These are phyloP conservation scores for Apiospora pterosperma DNA, from an alignment of 2,329 filamentous ascomycete species.

Conservation along the genomic window DNA sequence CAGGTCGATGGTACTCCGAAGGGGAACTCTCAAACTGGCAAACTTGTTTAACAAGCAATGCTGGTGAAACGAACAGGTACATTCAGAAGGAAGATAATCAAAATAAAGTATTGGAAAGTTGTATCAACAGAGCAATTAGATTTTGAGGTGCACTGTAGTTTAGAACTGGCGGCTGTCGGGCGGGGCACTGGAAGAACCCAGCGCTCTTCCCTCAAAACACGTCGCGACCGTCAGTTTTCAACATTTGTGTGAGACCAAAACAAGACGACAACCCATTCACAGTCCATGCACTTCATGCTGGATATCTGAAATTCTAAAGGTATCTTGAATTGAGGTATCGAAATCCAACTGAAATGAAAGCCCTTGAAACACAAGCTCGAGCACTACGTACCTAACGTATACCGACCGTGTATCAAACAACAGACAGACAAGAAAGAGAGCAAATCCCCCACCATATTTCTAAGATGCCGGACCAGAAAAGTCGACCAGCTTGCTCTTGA, in stretches of 20 bases:
- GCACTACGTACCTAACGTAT: neutral
- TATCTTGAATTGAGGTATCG: neutral
- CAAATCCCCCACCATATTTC: neutral
- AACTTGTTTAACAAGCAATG: too few relatives aligned
- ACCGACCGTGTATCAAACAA: neutral
- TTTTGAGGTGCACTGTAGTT: too few relatives aligned
- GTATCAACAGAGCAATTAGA: too few relatives aligned
- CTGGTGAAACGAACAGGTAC: too few relatives aligned
- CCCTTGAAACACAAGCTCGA: neutral
- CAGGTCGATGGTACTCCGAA: too few relatives aligned
- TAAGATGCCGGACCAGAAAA: constrained; percentile 9
- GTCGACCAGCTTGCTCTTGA: constrained; percentile 40
- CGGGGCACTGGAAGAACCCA: too few relatives aligned
- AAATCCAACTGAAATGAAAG: neutral
- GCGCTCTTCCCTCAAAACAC: neutral
- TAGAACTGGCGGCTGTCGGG: neutral
- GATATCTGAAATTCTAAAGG: neutral
- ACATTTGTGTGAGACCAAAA: neutral
- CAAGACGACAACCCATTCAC: neutral
- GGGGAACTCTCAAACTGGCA: too few relatives aligned
- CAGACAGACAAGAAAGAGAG: neutral
- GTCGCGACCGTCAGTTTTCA: neutral
- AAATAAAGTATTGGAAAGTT: too few relatives aligned
- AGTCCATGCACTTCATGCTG: neutral
- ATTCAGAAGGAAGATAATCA: too few relatives aligned